Evolutionary conservation across 495 filamentous ascomycete genomes (phyloP), one percentile per base, ranked within the genome.

Genomic region (Penicillium angulare): DNA sequence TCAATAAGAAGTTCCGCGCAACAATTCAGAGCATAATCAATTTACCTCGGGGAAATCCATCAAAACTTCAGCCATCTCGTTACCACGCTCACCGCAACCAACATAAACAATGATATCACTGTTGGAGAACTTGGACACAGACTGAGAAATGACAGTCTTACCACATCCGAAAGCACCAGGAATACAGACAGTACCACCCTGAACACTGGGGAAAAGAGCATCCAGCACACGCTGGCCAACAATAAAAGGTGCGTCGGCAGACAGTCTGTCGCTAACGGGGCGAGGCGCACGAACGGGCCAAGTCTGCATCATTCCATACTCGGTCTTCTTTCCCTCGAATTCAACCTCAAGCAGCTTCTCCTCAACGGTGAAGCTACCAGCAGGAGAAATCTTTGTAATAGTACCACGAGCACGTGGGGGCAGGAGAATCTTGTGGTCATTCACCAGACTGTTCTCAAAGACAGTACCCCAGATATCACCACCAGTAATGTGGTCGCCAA

Each of bases 51-150:
- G 93, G 82, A 99, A 99, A 71, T 99, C 93, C 89, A 96, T 97
- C 80, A 99, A 82, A 53, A 99, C 93, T 80, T 99, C 93, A 55
- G 93, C 93, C 93, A 99, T 99, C 73, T 97, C 93, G 66, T 97
- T 99, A 59, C 93, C 93, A 53, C 93, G 90, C 79, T 99, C 93
- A 61, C 93, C 93, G 64, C 95, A 96, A 38, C 93, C 93, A 55
- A 99, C 93, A 69, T 99, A 97, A 59, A 99, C 87, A 57, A 99
- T 97, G 65, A 96, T 90, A 71, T 99, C 95, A 67, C 87, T 92
- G 83, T 99, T 99, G 50, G 93, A 99, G 79, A 97, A 99, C 71
- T 99, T 99, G 66, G 93, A 97, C 51, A 99, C 86, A 51, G 86
- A 90, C 76, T 99, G 95, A 57, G 86, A 90, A 74, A 99, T 99